Evolutionary conservation across 305 asterid species (phyloP), one percentile per base, ranked within the genome.

Genomic region (Nicotiana rustica): DNA sequence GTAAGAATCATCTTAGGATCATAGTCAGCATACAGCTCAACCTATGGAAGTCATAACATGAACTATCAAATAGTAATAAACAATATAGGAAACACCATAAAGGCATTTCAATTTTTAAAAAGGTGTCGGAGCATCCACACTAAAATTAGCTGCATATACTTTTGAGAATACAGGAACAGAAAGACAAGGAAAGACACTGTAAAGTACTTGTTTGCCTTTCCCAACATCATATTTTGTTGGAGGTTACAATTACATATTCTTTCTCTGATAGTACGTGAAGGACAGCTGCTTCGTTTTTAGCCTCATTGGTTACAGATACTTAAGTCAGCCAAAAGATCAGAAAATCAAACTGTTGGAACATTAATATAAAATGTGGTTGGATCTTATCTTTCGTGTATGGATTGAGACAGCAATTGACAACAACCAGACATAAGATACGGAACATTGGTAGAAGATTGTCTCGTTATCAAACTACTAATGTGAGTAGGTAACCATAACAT

Each of bases 11-110:
- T 97, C 89, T 91, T 91, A 31, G 89, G 91, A 87, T 97, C 98
- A 84, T 92, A 95, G n/a, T 93, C 99, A 4, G 97, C 96, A 85
- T 97, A 97, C 79, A 97, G 93, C 91, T 97, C 99, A 84, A 97
- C 98, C 99, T 95, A 89, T 88, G 85, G 47, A 31, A 81, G 69
- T 49, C 80, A 55, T 55, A 65, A 17, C 66, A 76, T 31, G 62
- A 76, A 76, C 66, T 21, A 68, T 77, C 78, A 87, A 81, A 83
- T 83, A 44, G 52, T 44, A 64, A 82, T 76, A 76, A 15, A 78
- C 83, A 49, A 69, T 76, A 52, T 49, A 83, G 82, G 69, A 84
- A 67, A 52, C 21, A 70, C 66, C 76, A 82, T 19, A n/a, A 41
- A 21, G 15, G 82, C 31, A 55, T 52, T 76, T 55, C 66, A 55